These are phyloP conservation scores for Macrotyloma uniflorum DNA, from an alignment of 306 rosid species.

Conservation along the genomic window DNA sequence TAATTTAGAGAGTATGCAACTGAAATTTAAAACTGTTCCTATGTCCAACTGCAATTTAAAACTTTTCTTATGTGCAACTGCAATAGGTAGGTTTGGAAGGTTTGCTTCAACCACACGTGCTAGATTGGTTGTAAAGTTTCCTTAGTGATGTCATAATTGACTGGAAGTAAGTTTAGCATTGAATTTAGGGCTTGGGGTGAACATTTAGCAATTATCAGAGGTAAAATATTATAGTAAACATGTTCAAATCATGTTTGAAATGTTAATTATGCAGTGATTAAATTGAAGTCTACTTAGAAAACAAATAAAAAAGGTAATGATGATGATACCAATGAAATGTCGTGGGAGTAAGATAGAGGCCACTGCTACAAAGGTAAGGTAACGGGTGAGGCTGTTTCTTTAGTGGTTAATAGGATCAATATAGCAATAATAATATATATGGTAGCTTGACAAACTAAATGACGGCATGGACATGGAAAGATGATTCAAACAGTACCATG, in stretches of 20 bases:
- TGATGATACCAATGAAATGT: background rate
- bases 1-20: background rate
- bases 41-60: background rate
- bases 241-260: background rate
- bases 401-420: background rate
- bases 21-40: too few relatives aligned
- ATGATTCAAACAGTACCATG: background rate
- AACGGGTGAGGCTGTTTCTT: background rate
- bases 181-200: background rate
- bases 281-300: background rate
- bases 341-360: background rate
- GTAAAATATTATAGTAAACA: background rate
- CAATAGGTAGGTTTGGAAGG: background rate
- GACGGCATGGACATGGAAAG: constrained; percentile 12
- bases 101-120: background rate
- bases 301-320: background rate
- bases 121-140: background rate
- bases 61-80: background rate
- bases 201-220: background rate
- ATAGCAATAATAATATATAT: background rate
- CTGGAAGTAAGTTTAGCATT: background rate
- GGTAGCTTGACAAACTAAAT: background rate
- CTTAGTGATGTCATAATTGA: background rate
- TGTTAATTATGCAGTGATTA: too few relatives aligned
- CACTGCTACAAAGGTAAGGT: background rate